Evolutionary conservation across 805 yeast species (phyloP).

Genomic region (Tanozyma kutaoensis): DNA sequence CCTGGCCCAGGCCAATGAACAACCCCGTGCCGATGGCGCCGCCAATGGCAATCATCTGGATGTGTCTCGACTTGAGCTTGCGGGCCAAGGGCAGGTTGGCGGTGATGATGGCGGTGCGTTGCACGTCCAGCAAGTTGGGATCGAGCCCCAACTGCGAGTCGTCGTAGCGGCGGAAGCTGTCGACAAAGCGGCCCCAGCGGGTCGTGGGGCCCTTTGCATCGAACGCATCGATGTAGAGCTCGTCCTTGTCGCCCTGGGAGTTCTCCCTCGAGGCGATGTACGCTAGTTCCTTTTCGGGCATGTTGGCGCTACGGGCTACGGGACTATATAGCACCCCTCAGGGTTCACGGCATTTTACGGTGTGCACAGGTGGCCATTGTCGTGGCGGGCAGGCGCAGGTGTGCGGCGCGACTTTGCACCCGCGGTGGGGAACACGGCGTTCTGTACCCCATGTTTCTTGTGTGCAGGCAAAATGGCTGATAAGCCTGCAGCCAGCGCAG

Average conservation of each 20-base stretch:
- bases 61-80: slow-evolving; percentile 41
- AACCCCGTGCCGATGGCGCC: slow-evolving; percentile 61
- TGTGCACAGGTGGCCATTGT: no score
- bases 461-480: no score
- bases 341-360: no score
- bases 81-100: slow-evolving; percentile 48
- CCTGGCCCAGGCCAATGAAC: slow-evolving; percentile 48
- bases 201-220: slow-evolving; percentile 2
- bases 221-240: slow-evolving; percentile 44
- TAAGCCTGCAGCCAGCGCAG: no score
- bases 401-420: no score
- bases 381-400: no score
- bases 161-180: slow-evolving; percentile 19
- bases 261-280: background rate
- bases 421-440: no score
- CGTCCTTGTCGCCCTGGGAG: no score
- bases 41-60: slow-evolving; percentile 58
- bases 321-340: no score
- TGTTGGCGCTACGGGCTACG: no score
- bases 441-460: no score
- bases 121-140: slow-evolving; percentile 28
- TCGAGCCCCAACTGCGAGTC: slow-evolving; percentile 28
- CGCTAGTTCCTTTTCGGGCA: background rate
- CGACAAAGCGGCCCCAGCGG: slow-evolving; percentile 10
- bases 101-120: slow-evolving; percentile 32